phyloP scores from a whole-genome alignment of 2,329 filamentous ascomycete genomes.

The Fusarium sp. region DNA sequence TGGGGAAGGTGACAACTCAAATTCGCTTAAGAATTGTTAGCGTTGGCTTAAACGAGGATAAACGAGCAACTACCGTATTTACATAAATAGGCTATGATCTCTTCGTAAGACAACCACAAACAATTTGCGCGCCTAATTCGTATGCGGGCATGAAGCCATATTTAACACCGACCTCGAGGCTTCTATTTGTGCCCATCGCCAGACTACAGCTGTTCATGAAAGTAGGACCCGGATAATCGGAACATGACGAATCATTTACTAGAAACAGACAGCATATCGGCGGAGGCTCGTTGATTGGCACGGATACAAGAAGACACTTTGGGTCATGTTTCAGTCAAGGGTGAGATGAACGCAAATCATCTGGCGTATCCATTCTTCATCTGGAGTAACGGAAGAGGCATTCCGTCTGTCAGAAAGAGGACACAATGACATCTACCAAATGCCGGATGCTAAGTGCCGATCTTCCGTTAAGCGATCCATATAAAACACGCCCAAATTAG shows the following conservation, averaged over 20 bases:
- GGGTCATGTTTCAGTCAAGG: not conserved
- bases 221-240: not conserved
- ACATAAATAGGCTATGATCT: not conserved
- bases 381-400: not conserved
- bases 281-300: not conserved
- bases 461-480: not conserved
- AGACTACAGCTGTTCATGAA: not conserved
- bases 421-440: not conserved
- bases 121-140: not conserved
- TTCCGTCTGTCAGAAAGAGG: not conserved
- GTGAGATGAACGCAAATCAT: not conserved
- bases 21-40: accelerated
- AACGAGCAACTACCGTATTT: not conserved
- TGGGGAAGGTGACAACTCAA: not conserved
- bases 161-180: not conserved
- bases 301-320: not conserved
- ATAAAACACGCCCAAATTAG: not conserved
- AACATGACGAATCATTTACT: not conserved
- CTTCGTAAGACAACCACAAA: not conserved
- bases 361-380: not conserved
- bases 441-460: not conserved
- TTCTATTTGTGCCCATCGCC: not conserved
- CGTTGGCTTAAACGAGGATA: not conserved
- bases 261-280: not conserved
- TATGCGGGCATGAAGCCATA: not conserved